phyloP scores from a whole-genome alignment of 352 stramenopile genomes.

The Phytophthora syringae region DNA sequence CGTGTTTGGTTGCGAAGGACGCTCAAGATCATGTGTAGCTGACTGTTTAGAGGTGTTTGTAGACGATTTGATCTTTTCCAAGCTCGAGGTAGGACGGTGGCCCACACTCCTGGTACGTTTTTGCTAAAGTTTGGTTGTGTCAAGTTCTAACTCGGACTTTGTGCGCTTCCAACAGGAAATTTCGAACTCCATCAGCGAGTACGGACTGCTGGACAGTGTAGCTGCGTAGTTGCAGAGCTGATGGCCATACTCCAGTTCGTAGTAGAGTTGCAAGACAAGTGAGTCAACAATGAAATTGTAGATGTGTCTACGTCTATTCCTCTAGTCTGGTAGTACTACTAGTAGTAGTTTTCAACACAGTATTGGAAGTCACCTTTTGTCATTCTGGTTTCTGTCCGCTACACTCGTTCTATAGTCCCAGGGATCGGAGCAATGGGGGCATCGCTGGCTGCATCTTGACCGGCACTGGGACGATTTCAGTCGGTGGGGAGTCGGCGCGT shows the following conservation, averaged over 20 bases:
- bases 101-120: conserved; percentile 66
- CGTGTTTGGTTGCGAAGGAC: background rate
- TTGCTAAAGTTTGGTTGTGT: background rate
- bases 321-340: too few relatives aligned
- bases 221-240: conserved; percentile 2
- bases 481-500: conserved; percentile 3
- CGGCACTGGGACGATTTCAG: conserved; percentile 21
- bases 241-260: background rate
- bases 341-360: too few relatives aligned
- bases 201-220: conserved; percentile 23
- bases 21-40: conserved; percentile 5
- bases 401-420: conserved; percentile 12
- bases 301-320: background rate
- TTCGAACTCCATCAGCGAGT: conserved; percentile 32
- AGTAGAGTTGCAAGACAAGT: background rate
- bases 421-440: background rate
- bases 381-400: conserved; percentile 4
- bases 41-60: conserved; percentile 4
- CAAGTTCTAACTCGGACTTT: background rate
- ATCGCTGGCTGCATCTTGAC: conserved; percentile 33
- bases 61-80: conserved; percentile 83
- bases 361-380: too few relatives aligned
- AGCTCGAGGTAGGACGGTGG: conserved; percentile 69
- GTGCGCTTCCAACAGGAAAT: conserved; percentile 22
- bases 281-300: background rate